These are phyloP conservation scores for Candida nitratophila DNA, from an alignment of 805 yeast species.

Conservation along the genomic window DNA sequence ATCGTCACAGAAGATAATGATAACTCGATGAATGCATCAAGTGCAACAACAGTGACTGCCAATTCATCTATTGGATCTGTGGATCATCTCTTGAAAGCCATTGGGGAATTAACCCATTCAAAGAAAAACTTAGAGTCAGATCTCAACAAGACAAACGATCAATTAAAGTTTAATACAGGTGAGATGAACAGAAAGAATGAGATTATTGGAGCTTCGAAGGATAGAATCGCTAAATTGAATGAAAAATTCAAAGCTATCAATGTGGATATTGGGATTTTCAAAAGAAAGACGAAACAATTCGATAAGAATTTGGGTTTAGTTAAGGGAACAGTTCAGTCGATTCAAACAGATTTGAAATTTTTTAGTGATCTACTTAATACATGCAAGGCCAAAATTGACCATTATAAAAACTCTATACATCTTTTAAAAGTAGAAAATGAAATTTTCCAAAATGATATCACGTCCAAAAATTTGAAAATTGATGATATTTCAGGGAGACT, in stretches of 20 bases:
- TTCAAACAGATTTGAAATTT: not conserved
- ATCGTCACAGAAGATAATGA: not conserved
- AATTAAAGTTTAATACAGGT: not conserved
- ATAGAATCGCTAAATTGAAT: constrained; percentile 6
- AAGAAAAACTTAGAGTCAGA: not conserved
- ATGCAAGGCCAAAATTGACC: constrained; percentile 6
- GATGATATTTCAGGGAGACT: constrained; percentile 39
- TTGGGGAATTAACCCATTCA: constrained; percentile 7
- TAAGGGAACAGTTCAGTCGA: no score
- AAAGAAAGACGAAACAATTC: not conserved
- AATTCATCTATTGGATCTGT: constrained; percentile 8
- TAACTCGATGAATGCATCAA: no score
- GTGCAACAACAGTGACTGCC: not conserved
- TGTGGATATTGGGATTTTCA: not conserved
- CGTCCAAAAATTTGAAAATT: constrained; percentile 26
- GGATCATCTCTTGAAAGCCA: constrained; percentile 14
- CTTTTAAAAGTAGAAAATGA: constrained; percentile 3
- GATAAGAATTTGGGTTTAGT: no score
- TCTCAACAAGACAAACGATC: not conserved
- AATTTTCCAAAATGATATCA: constrained; percentile 19
- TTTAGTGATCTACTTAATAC: not conserved
- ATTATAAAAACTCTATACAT: constrained; percentile 9
- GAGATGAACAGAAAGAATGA: constrained; percentile 8
- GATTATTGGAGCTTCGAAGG: not conserved
- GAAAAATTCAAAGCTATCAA: constrained; percentile 1